Evolutionary conservation across 2,329 filamentous ascomycete genomes (phyloP).

Genomic region (Xylariomycetidae sp.): DNA sequence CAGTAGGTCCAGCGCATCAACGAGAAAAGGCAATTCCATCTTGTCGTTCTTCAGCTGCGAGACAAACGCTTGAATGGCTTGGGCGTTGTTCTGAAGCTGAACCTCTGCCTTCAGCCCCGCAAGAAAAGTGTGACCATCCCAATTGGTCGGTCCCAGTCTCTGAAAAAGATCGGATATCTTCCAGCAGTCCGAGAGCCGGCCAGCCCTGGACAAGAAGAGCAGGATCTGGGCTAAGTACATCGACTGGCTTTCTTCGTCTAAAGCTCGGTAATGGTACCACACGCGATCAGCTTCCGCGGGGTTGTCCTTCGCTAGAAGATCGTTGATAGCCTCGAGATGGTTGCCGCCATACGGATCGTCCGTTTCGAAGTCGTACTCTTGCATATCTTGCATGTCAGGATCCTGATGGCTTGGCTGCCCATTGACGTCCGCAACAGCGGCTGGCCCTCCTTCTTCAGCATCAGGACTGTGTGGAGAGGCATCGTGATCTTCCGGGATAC

Average conservation of each 20-base stretch:
- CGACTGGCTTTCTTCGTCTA: conserved; percentile 27
- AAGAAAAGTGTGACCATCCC: conserved; percentile 35
- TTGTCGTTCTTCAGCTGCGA: conserved; percentile 25
- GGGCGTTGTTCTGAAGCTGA: conserved; percentile 29
- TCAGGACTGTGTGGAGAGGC: too few species aligned
- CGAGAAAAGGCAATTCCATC: conserved; percentile 22
- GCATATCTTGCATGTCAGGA: too few species aligned
- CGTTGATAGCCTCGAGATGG: conserved; percentile 13
- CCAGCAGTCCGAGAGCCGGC: conserved; percentile 36
- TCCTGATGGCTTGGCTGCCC: too few species aligned
- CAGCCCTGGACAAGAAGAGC: conserved; percentile 36
- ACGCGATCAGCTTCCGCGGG: conserved; percentile 28
- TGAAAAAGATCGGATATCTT: conserved; percentile 40
- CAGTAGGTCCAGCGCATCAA: conserved; percentile 38
- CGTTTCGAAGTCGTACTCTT: too few species aligned
- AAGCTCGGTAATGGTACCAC: conserved; percentile 36
- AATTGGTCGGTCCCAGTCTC: conserved; percentile 28
- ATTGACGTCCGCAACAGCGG: too few species aligned
- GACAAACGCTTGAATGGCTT: conserved; percentile 36
- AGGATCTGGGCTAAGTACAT: conserved; percentile 30
- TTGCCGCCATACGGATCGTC: not conserved
- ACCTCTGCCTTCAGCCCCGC: conserved; percentile 37
- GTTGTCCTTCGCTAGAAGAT: conserved; percentile 12
- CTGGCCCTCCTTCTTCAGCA: too few species aligned
- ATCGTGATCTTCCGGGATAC: too few species aligned